These are phyloP conservation scores for Plectosphaerella plurivora DNA, from an alignment of 2,329 filamentous ascomycete species.

Conservation along the genomic window DNA sequence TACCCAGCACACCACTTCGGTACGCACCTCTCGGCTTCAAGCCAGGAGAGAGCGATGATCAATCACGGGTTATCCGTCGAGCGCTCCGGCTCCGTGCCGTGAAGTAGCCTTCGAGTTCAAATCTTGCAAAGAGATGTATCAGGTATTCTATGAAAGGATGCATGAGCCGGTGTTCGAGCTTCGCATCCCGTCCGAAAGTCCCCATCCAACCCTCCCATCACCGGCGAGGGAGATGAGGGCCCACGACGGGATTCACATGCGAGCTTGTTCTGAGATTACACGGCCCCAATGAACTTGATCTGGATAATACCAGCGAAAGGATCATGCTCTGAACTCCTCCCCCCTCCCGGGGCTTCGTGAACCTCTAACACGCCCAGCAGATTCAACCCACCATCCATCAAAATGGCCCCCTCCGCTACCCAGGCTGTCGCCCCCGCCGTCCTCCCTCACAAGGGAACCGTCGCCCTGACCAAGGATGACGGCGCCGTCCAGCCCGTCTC, in stretches of 20 bases:
- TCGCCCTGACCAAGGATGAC: constrained; percentile 16
- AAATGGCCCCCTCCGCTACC: constrained; percentile 68
- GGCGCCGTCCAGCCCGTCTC: constrained; percentile 34
- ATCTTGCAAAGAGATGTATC: background rate
- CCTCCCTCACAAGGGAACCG: constrained; percentile 45
- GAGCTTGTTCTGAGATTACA: constrained; percentile 69
- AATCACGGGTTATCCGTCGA: constrained; percentile 1
- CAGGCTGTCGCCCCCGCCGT: constrained; percentile 42
- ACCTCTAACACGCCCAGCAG: background rate
- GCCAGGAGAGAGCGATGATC: constrained; percentile 1
- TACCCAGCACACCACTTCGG: background rate
- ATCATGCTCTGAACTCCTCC: constrained; percentile 73
- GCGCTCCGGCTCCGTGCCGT: constrained; percentile 1
- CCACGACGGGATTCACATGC: background rate
- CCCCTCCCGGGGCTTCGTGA: constrained; percentile 14
- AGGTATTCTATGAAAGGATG: constrained; percentile 3
- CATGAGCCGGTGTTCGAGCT: constrained; percentile 5
- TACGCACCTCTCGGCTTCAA: background rate
- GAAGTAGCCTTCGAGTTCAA: constrained; percentile 1
- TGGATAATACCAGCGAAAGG: constrained; percentile 99
- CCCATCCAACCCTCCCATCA: background rate
- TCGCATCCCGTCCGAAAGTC: background rate
- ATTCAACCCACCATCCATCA: constrained; percentile 24
- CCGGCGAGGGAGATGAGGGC: background rate
- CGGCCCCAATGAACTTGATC: constrained; percentile 82